Base-by-base conservation (phyloP, 495 filamentous ascomycete genomes). In the Hyaloscypha hepaticicola region DNA sequence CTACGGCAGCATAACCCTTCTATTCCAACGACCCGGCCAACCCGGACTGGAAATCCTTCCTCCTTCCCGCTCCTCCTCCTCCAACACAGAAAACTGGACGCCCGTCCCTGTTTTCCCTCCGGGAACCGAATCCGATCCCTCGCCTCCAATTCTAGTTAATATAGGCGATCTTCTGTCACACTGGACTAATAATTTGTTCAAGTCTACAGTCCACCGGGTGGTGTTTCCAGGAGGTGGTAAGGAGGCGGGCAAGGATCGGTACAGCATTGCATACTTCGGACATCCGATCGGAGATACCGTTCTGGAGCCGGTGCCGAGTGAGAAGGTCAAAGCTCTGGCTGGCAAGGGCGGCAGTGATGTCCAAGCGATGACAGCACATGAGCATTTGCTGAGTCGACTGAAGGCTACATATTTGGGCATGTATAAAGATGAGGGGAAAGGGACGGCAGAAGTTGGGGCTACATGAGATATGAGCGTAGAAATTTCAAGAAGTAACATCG, bases 191-290 rank as follows among this genome's bases (percentile, higher is more conserved):
- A 92, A 92, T 2, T 70, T 97, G 55, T 79, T 97, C 41, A 87
- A 89, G 66, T 90, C 86, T 53, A 97, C 95, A 0, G 87, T 97
- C 22, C 95, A 97, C 71, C 79, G 95, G 28, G 95, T 99, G 22
- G 84, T 96, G 14, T 96, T 96, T 58, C 87, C 92, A 0, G 64
- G 78, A 6, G 70, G 69, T 4, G 75, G 70, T 7, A 78, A 77
- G 19, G 45, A 41, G 1, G 73, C 73, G 7, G 33, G 0, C 27
- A 21, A 84, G 64, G 92, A 97, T 74, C 77, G 94, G 60, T 97
- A 96, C 74, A 92, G 88, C 57, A 88, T 98, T 65, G 95, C 86
- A 14, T 98, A 90, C 71, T 97, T 97, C 72, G 96, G 92, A 67
- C 94, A 98, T 76, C 95, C 94, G 14, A 76, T 87, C 22, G 83